Conservation (phyloP, 179 eudicot species). For the Monotropa hypopitys region DNA sequence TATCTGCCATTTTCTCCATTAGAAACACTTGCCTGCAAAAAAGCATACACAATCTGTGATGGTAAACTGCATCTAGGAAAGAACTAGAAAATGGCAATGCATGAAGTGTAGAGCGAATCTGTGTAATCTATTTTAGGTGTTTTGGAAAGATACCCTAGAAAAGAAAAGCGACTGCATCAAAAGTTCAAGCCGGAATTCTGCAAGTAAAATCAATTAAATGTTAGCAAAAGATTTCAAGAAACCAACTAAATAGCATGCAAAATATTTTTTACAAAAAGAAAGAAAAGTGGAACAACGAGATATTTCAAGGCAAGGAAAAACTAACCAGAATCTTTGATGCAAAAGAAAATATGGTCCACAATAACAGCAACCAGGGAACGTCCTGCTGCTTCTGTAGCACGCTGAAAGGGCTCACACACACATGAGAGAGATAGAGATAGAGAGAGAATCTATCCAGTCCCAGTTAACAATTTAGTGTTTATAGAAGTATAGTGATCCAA, state of each 20-base stretch:
- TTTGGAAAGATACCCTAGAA: slow-evolving; percentile 56
- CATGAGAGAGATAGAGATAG: neutral
- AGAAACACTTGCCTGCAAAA: slow-evolving; percentile 69
- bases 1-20: slow-evolving; percentile 60
- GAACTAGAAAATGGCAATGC: neutral
- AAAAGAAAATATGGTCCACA: slow-evolving; percentile 86
- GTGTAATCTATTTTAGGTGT: neutral
- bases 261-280: neutral
- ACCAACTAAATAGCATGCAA: neutral
- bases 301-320: slow-evolving; percentile 3
- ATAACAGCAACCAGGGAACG: slow-evolving; percentile 65
- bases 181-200: slow-evolving; percentile 91
- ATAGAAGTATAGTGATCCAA: neutral
- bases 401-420: slow-evolving; percentile 30
- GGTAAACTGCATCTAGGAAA: neutral
- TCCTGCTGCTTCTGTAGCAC: slow-evolving; percentile 83
- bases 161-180: slow-evolving; percentile 86
- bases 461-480: neutral
- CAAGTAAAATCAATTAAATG: slow-evolving; percentile 12
- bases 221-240: neutral
- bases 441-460: neutral
- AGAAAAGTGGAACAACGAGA: neutral
- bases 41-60: slow-evolving; percentile 1
- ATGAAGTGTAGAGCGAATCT: neutral
- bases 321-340: slow-evolving; percentile 81